Conservation (phyloP, 257 asterid genomes). For the Datura wrightii region DNA sequence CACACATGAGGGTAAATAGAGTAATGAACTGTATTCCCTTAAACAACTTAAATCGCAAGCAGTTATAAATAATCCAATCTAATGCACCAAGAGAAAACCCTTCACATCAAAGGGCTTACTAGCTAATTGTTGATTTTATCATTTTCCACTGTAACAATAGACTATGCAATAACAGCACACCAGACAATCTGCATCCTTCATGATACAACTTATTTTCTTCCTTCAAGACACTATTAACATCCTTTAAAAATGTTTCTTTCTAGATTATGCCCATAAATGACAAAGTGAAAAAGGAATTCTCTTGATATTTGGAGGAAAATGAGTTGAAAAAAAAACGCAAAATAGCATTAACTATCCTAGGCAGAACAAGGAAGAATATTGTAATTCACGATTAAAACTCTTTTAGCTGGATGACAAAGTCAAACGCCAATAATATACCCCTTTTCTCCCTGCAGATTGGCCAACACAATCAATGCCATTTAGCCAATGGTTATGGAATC, state of each 20-base stretch:
- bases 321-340: not conserved
- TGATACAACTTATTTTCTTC: slow-evolving; percentile 4
- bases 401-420: not conserved
- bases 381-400: not conserved
- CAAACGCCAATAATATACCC: slow-evolving; percentile 47
- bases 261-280: not conserved
- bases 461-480: slow-evolving; percentile 83
- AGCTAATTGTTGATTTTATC: slow-evolving; percentile 5
- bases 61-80: not conserved
- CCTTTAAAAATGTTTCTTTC: slow-evolving; percentile 16
- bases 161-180: too few species aligned
- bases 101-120: not conserved
- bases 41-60: not conserved
- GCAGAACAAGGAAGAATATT: not conserved
- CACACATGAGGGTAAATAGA: not conserved
- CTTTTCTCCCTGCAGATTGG: slow-evolving; percentile 36
- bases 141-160: not conserved
- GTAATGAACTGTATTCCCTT: not conserved
- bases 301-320: not conserved
- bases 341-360: not conserved
- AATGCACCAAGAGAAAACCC: not conserved
- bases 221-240: not conserved
- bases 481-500: slow-evolving; percentile 88
- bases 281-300: not conserved
- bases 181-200: not conserved